Percentiles rank a stretch among this genome's conserved stretches.
These are phyloP conservation scores for Arthrobotrys sinensis DNA, from an alignment of 2,329 filamentous ascomycete genomes.

Conservation along the genomic window DNA sequence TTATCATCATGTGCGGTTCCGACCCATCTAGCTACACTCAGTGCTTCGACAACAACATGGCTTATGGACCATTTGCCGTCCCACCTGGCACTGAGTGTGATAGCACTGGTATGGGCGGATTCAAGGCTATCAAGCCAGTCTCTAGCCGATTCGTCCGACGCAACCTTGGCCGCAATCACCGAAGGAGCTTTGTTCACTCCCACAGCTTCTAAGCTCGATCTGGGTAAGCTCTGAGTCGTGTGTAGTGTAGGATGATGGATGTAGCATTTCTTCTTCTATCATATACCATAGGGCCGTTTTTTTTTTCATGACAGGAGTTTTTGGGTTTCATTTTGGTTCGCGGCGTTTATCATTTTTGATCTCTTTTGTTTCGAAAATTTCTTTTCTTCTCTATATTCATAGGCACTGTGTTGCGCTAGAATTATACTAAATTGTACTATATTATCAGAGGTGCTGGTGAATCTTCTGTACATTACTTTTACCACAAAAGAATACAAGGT, in stretches of 20 bases:
- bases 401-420: constrained; percentile 31
- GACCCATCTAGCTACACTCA: constrained; percentile 49
- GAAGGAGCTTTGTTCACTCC: constrained; percentile 52
- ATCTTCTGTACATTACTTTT: constrained; percentile 55
- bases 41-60: constrained; percentile 58
- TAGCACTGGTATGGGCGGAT: constrained; percentile 58
- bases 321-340: constrained; percentile 30
- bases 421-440: constrained; percentile 19
- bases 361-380: constrained; percentile 19
- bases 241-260: constrained; percentile 5
- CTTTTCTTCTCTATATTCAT: constrained; percentile 20
- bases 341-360: constrained; percentile 25
- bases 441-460: constrained; percentile 58
- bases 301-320: constrained; percentile 43
- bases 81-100: constrained; percentile 56
- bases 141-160: constrained; percentile 47
- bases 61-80: constrained; percentile 56
- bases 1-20: constrained; percentile 54
- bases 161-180: constrained; percentile 49
- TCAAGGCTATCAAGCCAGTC: constrained; percentile 52
- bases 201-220: constrained; percentile 42
- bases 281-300: constrained; percentile 48
- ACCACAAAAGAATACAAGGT: constrained; percentile 27
- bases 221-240: neutral
- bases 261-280: constrained; percentile 20